Conservation (phyloP, 2,329 filamentous ascomycete genomes). For the Trichophyton rubrum region DNA sequence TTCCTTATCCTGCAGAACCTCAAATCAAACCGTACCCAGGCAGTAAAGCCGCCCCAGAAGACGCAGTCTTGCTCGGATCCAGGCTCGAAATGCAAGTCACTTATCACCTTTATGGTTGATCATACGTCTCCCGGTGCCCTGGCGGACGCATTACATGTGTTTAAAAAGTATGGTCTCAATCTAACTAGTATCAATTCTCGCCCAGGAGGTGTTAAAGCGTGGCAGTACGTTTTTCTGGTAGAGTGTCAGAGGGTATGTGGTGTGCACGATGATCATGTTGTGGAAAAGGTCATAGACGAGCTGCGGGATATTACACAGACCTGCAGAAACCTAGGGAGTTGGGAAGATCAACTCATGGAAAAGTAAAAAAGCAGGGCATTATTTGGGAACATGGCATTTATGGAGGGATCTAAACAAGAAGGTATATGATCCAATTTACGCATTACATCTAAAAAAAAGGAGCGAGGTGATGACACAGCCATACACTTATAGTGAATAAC, state of each 20-base stretch:
- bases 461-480: too few species aligned
- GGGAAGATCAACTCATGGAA: constrained; percentile 24
- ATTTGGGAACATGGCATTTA: not conserved
- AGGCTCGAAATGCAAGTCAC: constrained; percentile 44
- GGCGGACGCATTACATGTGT: constrained; percentile 67
- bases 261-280: constrained; percentile 20
- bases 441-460: not conserved
- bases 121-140: constrained; percentile 69
- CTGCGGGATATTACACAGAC: constrained; percentile 27
- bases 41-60: not conserved
- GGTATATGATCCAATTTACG: not conserved
- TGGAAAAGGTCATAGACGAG: constrained; percentile 21
- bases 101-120: constrained; percentile 72
- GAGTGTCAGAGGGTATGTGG: constrained; percentile 57
- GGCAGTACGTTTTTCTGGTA: constrained; percentile 91
- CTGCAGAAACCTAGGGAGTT: constrained; percentile 31
- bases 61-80: not conserved
- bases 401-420: not conserved
- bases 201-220: constrained; percentile 60
- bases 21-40: constrained; percentile 18
- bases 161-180: constrained; percentile 60
- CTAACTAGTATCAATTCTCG: constrained; percentile 82
- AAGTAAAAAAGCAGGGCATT: not conserved
- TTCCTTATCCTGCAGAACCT: constrained; percentile 35
- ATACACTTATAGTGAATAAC: not conserved